These are phyloP conservation scores for Didymella exigua DNA, from an alignment of 2,329 filamentous ascomycete species.

Conservation along the genomic window DNA sequence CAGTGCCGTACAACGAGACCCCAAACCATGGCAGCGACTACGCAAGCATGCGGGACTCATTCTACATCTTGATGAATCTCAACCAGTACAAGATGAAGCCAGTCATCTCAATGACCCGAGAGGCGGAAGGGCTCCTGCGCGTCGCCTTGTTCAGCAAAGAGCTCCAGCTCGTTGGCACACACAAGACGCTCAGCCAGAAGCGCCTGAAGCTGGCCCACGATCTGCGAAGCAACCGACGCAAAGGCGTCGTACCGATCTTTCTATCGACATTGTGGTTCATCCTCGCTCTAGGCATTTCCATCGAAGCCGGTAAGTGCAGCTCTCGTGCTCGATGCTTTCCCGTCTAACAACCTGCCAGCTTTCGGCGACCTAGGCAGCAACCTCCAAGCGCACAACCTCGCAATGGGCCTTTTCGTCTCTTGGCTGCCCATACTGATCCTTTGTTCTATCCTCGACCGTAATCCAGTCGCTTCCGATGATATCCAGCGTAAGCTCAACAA, in stretches of 20 bases:
- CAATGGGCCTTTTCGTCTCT: slow-evolving; percentile 50
- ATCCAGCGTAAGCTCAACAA: slow-evolving; percentile 46
- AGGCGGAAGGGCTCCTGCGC: slow-evolving; percentile 46
- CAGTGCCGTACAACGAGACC: slow-evolving; percentile 31
- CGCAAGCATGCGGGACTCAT: slow-evolving; percentile 47
- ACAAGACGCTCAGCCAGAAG: slow-evolving; percentile 30
- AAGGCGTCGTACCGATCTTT: slow-evolving; percentile 47
- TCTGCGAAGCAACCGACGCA: slow-evolving; percentile 47
- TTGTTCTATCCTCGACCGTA: slow-evolving; percentile 52
- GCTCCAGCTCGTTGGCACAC: slow-evolving; percentile 29
- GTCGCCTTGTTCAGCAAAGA: slow-evolving; percentile 48
- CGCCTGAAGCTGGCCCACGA: slow-evolving; percentile 44
- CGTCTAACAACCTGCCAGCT: slow-evolving; percentile 18
- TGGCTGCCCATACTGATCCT: slow-evolving; percentile 54
- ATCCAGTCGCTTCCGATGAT: slow-evolving; percentile 48
- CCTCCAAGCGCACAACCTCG: slow-evolving; percentile 50
- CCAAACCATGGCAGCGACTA: slow-evolving; percentile 35
- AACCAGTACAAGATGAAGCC: slow-evolving; percentile 51
- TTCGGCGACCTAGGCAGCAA: slow-evolving; percentile 45
- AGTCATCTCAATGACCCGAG: slow-evolving; percentile 25
- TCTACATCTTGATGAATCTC: slow-evolving; percentile 51
- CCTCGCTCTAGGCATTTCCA: slow-evolving; percentile 41
- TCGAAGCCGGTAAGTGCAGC: slow-evolving; percentile 18
- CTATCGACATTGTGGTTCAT: slow-evolving; percentile 51
- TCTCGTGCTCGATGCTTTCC: no score